phyloP scores from a whole-genome alignment of 768 basidiomycete genomes.

The Cyclocybe aegerita region DNA sequence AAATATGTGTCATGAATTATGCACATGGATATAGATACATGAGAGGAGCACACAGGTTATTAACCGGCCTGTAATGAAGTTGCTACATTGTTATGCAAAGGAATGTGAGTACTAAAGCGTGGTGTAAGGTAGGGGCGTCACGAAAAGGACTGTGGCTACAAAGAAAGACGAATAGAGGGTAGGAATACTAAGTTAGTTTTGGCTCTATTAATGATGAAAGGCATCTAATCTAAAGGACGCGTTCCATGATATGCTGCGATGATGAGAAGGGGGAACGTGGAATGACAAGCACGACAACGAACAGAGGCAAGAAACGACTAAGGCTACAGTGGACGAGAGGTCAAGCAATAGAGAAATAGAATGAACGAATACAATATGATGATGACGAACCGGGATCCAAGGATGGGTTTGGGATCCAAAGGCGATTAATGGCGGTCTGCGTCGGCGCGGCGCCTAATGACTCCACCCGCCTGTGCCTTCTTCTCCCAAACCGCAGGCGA shows the following conservation, averaged over 20 bases:
- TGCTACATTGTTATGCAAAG: neutral
- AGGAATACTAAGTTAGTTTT: neutral
- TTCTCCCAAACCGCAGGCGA: conserved; percentile 65
- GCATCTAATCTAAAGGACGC: too few species aligned
- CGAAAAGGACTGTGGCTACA: conserved; percentile 12
- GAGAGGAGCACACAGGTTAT: neutral
- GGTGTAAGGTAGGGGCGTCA: neutral
- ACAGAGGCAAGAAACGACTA: neutral
- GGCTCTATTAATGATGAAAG: conserved; percentile 4
- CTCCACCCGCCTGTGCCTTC: conserved; percentile 40
- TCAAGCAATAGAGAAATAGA: conserved; percentile 1
- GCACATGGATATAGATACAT: neutral
- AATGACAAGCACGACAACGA: neutral
- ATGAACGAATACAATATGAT: neutral
- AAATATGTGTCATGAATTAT: neutral
- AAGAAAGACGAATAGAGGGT: conserved; percentile 3
- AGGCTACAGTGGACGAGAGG: neutral
- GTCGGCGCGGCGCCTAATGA: conserved; percentile 33
- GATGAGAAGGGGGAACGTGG: conserved; percentile 1
- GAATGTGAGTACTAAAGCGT: neutral
- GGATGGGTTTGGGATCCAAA: conserved; percentile 1
- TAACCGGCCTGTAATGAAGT: too few species aligned
- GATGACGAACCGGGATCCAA: neutral
- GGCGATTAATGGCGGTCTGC: conserved; percentile 22
- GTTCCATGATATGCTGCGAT: neutral